A percentile compares a stretch with the other conserved stretches of the same genome.
Evolutionary conservation across 495 filamentous ascomycete species (phyloP).

Genomic region (Daldinia caldariorum): DNA sequence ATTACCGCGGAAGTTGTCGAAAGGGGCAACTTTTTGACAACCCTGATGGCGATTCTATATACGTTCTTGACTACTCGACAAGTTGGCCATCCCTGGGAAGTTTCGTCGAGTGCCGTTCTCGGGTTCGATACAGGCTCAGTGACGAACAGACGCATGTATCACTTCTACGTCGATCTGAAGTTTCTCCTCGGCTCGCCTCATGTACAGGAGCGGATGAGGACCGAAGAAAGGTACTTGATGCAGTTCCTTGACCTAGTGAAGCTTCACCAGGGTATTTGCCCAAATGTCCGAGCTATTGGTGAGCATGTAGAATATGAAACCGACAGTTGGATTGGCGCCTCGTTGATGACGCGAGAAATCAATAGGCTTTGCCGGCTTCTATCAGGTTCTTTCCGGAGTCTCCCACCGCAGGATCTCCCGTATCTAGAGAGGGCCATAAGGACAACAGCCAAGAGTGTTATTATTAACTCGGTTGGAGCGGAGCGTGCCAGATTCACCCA

Average conservation of each 20-base stretch:
- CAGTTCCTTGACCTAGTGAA: slow-evolving; percentile 97
- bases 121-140: slow-evolving; percentile 93
- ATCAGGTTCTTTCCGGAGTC: slow-evolving; percentile 81
- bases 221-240: slow-evolving; percentile 83
- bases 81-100: slow-evolving; percentile 90
- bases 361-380: slow-evolving; percentile 90
- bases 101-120: slow-evolving; percentile 82
- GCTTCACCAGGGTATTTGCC: slow-evolving; percentile 94
- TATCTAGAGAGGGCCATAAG: slow-evolving; percentile 78
- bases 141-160: slow-evolving; percentile 92
- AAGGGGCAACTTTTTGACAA: slow-evolving; percentile 95
- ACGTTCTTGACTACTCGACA: slow-evolving; percentile 96
- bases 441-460: slow-evolving; percentile 76
- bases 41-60: slow-evolving; percentile 93
- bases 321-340: slow-evolving; percentile 96
- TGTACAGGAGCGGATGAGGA: slow-evolving; percentile 82
- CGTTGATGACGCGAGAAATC: slow-evolving; percentile 92
- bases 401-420: slow-evolving; percentile 66
- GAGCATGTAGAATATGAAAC: slow-evolving; percentile 99
- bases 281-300: slow-evolving; percentile 87
- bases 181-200: slow-evolving; percentile 88
- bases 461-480: slow-evolving; percentile 86
- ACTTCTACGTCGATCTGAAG: slow-evolving; percentile 93
- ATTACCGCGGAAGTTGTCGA: slow-evolving; percentile 95
- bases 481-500: slow-evolving; percentile 87